Evolutionary conservation across 768 basidiomycete genomes (phyloP), one percentile per base, ranked within the genome.

Genomic region (Mycena vulgaris): DNA sequence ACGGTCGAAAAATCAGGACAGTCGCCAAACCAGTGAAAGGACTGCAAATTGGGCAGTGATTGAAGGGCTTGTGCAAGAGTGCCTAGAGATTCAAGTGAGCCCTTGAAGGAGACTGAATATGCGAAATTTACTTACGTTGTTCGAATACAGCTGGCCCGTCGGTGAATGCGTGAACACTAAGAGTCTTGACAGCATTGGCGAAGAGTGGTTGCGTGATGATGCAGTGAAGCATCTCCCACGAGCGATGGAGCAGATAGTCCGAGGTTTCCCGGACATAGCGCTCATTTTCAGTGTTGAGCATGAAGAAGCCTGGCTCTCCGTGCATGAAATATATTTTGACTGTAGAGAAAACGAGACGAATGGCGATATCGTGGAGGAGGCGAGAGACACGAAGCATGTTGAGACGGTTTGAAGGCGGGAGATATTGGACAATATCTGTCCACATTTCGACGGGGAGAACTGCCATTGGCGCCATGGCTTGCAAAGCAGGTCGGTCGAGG

Each of bases 281-380:
- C 14, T 74, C 49, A 39, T 78, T 70, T 27, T 73, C 67, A 39
- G 81, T 80, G 66, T 82, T 81, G 28, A 82, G 76, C 77, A 81
- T 80, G 25, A 66, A 58, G 53, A 72, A 66, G 1, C 73, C 80
- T 10, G 69, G 66, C 21, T 72, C 68, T 11, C 77, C 77, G 27
- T 79, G 80, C 30, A 84, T 76, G 59, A 85, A 77, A 65, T 83
- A 83, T 51, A 85, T 76, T 70, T 80, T 83, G 69, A 83, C 74
- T 1, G 80, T 75, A 11, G 80, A 72, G 67, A 84, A 84, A 45
- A 84, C 63, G 37, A 69, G 71, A 23, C 77, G 78, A 19, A 83
- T 40, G 16, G 78, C 75, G 49, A 83, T 79, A 62, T 80, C 80
- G 55, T 82, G 83, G 57, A 83, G 83, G 33, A 78, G 63, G 23